These are phyloP conservation scores for Penicillium flavigenum DNA, from an alignment of 495 filamentous ascomycete species.

Conservation along the genomic window DNA sequence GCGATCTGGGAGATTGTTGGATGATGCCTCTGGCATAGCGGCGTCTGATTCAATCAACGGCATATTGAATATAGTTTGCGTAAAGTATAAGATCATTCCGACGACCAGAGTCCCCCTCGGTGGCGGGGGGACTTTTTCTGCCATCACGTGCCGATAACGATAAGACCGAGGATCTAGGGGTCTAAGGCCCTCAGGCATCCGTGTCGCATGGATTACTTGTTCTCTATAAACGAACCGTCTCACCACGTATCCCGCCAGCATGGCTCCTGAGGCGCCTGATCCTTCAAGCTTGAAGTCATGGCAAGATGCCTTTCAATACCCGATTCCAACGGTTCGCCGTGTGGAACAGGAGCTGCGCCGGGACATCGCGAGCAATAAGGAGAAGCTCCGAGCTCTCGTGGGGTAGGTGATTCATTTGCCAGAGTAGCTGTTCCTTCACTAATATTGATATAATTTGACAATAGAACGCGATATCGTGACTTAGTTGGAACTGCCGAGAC, in stretches of 20 bases:
- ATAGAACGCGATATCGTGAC: conserved; percentile 83
- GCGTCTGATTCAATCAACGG: conserved; percentile 34
- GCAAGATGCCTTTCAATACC: conserved; percentile 68
- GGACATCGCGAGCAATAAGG: conserved; percentile 75
- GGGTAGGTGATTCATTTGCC: conserved; percentile 53
- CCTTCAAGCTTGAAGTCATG: conserved; percentile 59
- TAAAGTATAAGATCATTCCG: background rate
- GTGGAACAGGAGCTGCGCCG: conserved; percentile 63
- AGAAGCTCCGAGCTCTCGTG: conserved; percentile 85
- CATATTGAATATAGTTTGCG: conserved; percentile 26
- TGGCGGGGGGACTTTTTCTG: conserved; percentile 30
- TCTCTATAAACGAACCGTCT: conserved; percentile 5
- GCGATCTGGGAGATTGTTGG: conserved; percentile 28
- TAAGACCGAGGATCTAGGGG: conserved; percentile 11
- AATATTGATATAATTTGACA: conserved; percentile 6
- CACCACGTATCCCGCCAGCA: conserved; percentile 29
- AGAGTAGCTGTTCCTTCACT: conserved; percentile 1
- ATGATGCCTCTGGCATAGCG: conserved; percentile 16
- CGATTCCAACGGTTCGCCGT: conserved; percentile 60
- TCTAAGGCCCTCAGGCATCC: conserved; percentile 11
- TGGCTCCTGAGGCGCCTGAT: conserved; percentile 59
- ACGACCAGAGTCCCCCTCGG: conserved; percentile 7
- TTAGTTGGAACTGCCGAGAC: conserved; percentile 88
- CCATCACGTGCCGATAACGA: conserved; percentile 31
- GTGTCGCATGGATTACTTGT: conserved; percentile 10